A percentile compares a stretch with the other conserved stretches of the same genome.
phyloP scores from a whole-genome alignment of 768 basidiomycete species.

The Collybiopsis luxurians region DNA sequence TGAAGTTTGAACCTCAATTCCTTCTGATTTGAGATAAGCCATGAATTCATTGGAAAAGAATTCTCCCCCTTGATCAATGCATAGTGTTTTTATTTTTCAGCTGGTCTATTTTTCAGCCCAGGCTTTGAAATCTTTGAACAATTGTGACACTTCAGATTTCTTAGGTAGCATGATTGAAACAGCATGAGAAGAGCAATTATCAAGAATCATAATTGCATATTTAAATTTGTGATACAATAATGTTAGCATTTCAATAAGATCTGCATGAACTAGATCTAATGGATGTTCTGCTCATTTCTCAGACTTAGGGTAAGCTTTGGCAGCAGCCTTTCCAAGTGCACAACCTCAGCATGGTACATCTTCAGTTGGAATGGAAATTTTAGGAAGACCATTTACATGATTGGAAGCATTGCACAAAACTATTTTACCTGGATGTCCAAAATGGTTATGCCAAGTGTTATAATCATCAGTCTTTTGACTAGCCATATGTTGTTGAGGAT shows the following conservation, averaged over 20 bases:
- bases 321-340: slow-evolving; percentile 19
- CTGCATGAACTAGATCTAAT: slow-evolving; percentile 20
- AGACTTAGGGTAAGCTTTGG: slow-evolving; percentile 16
- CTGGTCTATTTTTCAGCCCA: too few relatives aligned
- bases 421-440: neutral
- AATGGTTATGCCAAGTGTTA: neutral
- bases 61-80: slow-evolving; percentile 3
- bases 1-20: neutral
- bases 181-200: neutral
- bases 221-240: neutral
- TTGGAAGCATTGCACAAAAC: neutral
- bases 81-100: too few relatives aligned
- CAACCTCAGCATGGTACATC: slow-evolving; percentile 15
- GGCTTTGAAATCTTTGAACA: too few relatives aligned
- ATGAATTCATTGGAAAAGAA: neutral
- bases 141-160: neutral
- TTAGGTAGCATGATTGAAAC: neutral
- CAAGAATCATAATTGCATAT: neutral
- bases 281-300: slow-evolving; percentile 8
- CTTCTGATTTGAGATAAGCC: neutral
- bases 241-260: slow-evolving; percentile 14
- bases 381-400: neutral
- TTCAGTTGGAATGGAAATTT: neutral
- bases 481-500: too few relatives aligned
- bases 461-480: too few relatives aligned